Percentiles rank a stretch among this genome's conserved stretches.
Evolutionary conservation across 225 moss, liverwort and hornwort genomes (phyloP).

Genomic region (Bryum argenteum): DNA sequence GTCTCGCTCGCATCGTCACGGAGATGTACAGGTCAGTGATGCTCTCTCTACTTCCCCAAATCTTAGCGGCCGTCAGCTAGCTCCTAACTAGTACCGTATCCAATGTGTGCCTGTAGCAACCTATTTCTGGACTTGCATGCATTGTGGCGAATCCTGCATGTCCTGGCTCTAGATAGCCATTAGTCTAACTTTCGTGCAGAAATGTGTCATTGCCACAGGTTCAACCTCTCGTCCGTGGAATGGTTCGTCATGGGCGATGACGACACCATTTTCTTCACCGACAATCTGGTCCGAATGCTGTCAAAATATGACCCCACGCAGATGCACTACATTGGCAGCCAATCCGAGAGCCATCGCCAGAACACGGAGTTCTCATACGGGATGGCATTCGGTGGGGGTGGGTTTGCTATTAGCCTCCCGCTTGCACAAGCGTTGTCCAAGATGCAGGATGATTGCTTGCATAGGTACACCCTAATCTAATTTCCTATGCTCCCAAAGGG

Average conservation of each 20-base stretch:
- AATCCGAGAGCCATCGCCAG: constrained; percentile 64
- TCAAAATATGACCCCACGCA: constrained; percentile 73
- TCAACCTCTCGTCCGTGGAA: constrained; percentile 68
- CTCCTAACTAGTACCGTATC: too few species aligned
- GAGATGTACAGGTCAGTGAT: constrained; percentile 57
- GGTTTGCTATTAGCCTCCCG: constrained; percentile 61
- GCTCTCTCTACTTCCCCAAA: too few species aligned
- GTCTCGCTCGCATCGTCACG: constrained; percentile 82
- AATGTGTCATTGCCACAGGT: constrained; percentile 22
- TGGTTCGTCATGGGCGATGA: constrained; percentile 99
- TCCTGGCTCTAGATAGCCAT: not conserved
- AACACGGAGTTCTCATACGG: constrained; percentile 55
- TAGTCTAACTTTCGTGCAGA: not conserved
- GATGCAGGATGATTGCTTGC: constrained; percentile 64
- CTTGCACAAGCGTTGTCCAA: constrained; percentile 45
- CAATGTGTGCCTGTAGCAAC: too few species aligned
- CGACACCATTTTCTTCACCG: constrained; percentile 87
- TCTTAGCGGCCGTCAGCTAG: too few species aligned
- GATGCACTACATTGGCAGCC: constrained; percentile 63
- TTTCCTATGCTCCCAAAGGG: too few species aligned
- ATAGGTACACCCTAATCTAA: constrained; percentile 27
- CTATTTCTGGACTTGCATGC: too few species aligned
- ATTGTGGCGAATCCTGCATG: too few species aligned
- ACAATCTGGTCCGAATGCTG: constrained; percentile 78
- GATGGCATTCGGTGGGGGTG: constrained; percentile 65